Evolutionary conservation across 495 filamentous ascomycete genomes (phyloP).

Genomic region (Xylaria palmicola): DNA sequence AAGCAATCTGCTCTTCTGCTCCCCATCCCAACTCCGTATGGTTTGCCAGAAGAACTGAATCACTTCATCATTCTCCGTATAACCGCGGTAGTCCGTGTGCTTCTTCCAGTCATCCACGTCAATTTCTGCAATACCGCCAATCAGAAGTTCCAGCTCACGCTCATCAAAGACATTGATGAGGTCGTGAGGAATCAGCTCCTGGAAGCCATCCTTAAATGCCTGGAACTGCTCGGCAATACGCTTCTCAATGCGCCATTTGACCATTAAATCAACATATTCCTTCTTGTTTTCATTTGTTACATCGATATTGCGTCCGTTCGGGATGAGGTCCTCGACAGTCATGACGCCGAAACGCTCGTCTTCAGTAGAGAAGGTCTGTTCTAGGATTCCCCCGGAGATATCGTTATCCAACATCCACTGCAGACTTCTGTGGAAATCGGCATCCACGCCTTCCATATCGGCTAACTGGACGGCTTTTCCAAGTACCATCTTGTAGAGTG

Average conservation of each 20-base stretch:
- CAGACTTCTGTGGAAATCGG: conserved; percentile 91
- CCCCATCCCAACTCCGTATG: conserved; percentile 91
- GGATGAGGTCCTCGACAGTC: conserved; percentile 88
- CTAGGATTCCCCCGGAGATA: conserved; percentile 82
- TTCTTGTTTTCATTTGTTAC: conserved; percentile 97
- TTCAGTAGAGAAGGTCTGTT: conserved; percentile 92
- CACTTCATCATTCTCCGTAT: conserved; percentile 95
- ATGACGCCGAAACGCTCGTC: conserved; percentile 97
- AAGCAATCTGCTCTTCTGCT: conserved; percentile 93
- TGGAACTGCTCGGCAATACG: conserved; percentile 97
- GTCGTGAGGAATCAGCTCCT: conserved; percentile 94
- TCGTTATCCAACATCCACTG: conserved; percentile 98
- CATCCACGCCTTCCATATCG: conserved; percentile 99
- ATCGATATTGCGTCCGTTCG: conserved; percentile 83
- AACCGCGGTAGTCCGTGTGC: conserved; percentile 99
- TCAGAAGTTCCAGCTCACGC: conserved; percentile 92
- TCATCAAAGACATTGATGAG: conserved; percentile 99
- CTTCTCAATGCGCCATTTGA: conserved; percentile 98
- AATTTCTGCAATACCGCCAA: conserved; percentile 98
- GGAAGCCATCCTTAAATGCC: conserved; percentile 94
- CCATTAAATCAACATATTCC: conserved; percentile 93
- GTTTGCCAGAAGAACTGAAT: conserved; percentile 99
- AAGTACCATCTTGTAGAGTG: conserved; percentile 99
- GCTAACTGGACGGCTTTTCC: conserved; percentile 86
- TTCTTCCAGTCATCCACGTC: conserved; percentile 99